Percentiles rank a stretch among this genome's conserved stretches.
Conservation (phyloP, 2,329 filamentous ascomycete species). For the Botrytis medusae region DNA sequence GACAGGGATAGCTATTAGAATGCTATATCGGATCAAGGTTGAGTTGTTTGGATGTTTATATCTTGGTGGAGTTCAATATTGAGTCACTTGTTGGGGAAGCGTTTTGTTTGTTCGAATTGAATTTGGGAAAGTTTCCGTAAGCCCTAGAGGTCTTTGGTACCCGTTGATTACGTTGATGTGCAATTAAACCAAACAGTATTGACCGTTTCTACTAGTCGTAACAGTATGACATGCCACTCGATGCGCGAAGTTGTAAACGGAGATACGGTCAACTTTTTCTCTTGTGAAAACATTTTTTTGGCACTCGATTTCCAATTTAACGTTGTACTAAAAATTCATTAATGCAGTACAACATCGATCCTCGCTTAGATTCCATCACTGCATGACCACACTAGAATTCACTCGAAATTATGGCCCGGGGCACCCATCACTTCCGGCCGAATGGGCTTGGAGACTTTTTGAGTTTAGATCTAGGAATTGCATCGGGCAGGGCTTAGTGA, state of each 20-base stretch:
- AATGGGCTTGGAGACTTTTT: too few species aligned
- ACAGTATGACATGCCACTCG: background rate
- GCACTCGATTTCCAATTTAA: background rate
- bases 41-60: background rate
- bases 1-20: background rate
- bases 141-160: background rate
- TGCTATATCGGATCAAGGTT: background rate
- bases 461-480: too few species aligned
- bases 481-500: too few species aligned
- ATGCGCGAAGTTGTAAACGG: background rate
- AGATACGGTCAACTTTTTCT: background rate
- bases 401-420: background rate
- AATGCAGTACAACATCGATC: accelerated
- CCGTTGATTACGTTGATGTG: background rate
- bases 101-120: background rate
- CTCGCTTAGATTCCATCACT: background rate
- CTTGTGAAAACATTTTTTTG: background rate
- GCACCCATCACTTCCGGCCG: too few species aligned
- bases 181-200: background rate
- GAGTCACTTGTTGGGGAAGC: background rate
- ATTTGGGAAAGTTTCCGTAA: background rate
- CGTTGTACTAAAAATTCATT: accelerated
- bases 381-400: background rate
- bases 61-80: background rate
- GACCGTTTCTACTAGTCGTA: background rate